These are phyloP conservation scores for Rhizopogon vulgaris DNA, from an alignment of 768 basidiomycete species.

Conservation along the genomic window DNA sequence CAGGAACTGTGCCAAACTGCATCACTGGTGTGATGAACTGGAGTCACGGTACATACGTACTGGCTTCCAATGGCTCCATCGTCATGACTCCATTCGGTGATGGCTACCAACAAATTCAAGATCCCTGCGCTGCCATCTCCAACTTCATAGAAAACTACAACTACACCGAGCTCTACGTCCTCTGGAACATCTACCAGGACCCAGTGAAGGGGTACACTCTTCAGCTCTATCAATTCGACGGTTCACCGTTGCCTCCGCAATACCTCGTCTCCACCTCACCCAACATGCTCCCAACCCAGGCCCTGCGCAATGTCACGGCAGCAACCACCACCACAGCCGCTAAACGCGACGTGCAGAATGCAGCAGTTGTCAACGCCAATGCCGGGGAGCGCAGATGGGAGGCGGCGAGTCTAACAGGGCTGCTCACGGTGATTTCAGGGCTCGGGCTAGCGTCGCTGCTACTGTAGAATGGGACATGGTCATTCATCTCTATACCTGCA, in stretches of 20 bases:
- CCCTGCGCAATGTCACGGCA: constrained; percentile 49
- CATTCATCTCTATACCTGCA: not conserved
- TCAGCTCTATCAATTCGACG: constrained; percentile 75
- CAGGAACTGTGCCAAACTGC: constrained; percentile 81
- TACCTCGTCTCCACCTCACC: constrained; percentile 65
- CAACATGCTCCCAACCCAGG: constrained; percentile 78
- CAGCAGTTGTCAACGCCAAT: constrained; percentile 11
- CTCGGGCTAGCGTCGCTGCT: constrained; percentile 19
- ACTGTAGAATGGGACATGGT: constrained; percentile 10
- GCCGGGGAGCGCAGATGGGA: constrained; percentile 21
- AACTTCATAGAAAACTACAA: constrained; percentile 87
- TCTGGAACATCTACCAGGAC: constrained; percentile 75
- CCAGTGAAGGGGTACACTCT: constrained; percentile 55
- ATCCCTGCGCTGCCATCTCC: constrained; percentile 83
- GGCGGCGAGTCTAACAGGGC: constrained; percentile 6
- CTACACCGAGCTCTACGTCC: constrained; percentile 54
- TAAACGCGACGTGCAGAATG: constrained; percentile 2
- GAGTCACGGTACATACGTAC: constrained; percentile 76
- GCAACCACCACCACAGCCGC: constrained; percentile 8
- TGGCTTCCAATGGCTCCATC: constrained; percentile 77
- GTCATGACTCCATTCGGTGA: constrained; percentile 69
- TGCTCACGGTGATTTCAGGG: constrained; percentile 9
- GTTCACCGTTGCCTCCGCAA: constrained; percentile 65
- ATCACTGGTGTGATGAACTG: constrained; percentile 85
- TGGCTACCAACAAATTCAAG: constrained; percentile 92